Base-by-base conservation (phyloP, 2,329 filamentous ascomycete genomes). In the Pseudocercospora musae region DNA sequence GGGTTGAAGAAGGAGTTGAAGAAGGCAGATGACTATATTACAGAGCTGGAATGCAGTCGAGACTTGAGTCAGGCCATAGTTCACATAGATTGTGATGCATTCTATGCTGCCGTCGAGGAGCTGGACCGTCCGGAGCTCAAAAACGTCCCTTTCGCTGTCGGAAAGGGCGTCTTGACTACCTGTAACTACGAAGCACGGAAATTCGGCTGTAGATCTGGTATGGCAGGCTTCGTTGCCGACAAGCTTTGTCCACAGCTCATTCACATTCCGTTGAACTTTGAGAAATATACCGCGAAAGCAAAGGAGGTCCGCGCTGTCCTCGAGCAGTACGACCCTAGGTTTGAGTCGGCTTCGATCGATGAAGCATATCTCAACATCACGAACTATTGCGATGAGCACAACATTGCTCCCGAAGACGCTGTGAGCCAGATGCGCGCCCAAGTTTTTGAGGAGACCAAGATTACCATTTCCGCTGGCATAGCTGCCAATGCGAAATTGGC, bases 331-430 rank as follows among this genome's bases (percentile, higher is more conserved):
- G 95, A 99, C 71, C 86, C 91, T 0, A 84, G 90, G 1, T 99
- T 96, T 69, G 92, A 98, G 75, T 96, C 90, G 70, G 92, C 94
- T 0, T 96, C 92, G 73, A 93, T 96, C 67, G 95, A 99, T 70
- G 95, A 99, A 76, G 95, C 95, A 0, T 99, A 97, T 73, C 81
- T 99, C 27, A 98, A 99, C 71, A 90, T 99, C 62, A 98, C 95
- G 0, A 81, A 75, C 56, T 98, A 96, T 73, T 96, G 94, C 31
- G 29, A 54, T 10, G 84, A 87, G 33, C 87, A 93, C 65, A 72
- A 84, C 10, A 82, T 94, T 73, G 80, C 77, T 0, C 88, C 94
- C 0, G 87, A 89, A 50, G 88, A 91, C 29, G 90, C 83, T 0
- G 90, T 97, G 11, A 82, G 86, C 49, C 87, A 93, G 69, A 86